Evolutionary conservation across 202 grass and related monocot species (phyloP).

Genomic region (Setaria viridis): DNA sequence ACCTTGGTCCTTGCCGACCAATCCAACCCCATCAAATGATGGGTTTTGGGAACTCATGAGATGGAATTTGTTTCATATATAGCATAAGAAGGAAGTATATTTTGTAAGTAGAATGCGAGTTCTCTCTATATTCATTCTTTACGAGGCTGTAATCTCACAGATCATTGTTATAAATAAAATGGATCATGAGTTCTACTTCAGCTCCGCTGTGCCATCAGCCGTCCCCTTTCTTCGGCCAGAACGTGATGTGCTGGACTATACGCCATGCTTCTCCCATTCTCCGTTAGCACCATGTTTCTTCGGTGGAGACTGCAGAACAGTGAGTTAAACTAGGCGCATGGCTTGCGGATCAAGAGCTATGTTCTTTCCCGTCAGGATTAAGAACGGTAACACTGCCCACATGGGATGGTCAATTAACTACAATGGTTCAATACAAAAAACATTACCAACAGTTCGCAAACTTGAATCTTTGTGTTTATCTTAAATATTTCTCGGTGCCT

Average conservation of each 20-base stretch:
- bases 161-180: background rate
- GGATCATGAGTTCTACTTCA: background rate
- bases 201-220: background rate
- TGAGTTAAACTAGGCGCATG: background rate
- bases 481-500: no score
- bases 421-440: background rate
- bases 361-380: background rate
- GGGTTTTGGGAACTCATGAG: background rate
- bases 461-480: background rate
- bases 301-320: background rate
- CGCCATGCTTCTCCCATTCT: background rate
- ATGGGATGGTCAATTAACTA: no score
- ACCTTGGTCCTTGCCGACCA: conserved; percentile 12
- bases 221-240: background rate
- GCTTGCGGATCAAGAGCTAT: background rate
- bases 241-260: no score
- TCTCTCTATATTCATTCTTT: background rate
- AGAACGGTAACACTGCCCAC: background rate
- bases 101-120: conserved; percentile 32
- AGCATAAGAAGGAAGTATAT: background rate
- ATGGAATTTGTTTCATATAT: conserved; percentile 22
- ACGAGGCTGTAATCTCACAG: background rate
- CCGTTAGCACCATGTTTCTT: background rate
- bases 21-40: background rate
- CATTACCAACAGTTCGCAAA: background rate